Evolutionary conservation across 768 basidiomycete species (phyloP).

Genomic region (Filobasidium floriforme): DNA sequence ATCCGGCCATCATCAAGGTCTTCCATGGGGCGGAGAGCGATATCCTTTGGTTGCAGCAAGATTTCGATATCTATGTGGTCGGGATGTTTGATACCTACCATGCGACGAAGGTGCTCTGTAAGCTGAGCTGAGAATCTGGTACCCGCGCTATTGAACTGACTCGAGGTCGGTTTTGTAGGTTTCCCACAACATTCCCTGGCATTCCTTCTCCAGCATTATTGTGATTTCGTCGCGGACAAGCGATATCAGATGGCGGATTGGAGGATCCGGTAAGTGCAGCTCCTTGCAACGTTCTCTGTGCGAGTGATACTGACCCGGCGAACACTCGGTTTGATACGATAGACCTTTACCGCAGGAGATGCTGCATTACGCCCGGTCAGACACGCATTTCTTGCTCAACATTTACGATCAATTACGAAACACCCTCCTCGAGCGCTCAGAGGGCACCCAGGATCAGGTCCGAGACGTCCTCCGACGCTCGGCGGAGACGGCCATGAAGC

Average conservation of each 20-base stretch:
- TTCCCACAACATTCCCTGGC: conserved; percentile 79
- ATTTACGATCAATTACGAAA: conserved; percentile 87
- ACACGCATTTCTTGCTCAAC: conserved; percentile 89
- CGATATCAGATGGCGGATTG: conserved; percentile 95
- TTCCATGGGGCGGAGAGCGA: conserved; percentile 93
- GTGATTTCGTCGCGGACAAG: conserved; percentile 85
- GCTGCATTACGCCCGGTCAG: conserved; percentile 85
- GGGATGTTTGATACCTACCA: conserved; percentile 97
- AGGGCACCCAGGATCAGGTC: conserved; percentile 51
- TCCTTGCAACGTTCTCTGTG: no score
- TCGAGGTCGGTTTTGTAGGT: no score
- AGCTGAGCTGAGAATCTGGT: conserved; percentile 12
- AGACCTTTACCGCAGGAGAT: conserved; percentile 80
- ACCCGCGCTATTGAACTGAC: no score
- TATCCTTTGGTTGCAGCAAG: conserved; percentile 90
- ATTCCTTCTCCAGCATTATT: conserved; percentile 75
- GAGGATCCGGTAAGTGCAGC: conserved; percentile 67
- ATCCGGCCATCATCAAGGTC: conserved; percentile 71
- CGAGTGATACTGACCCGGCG: neutral
- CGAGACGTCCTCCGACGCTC: conserved; percentile 64
- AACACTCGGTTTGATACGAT: neutral
- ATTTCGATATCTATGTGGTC: conserved; percentile 88
- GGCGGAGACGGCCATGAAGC: conserved; percentile 64
- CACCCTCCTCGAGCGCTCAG: conserved; percentile 55
- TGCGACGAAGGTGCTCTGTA: conserved; percentile 77